Conservation (phyloP, 2,329 filamentous ascomycete species). For the Microdochium paspali region DNA sequence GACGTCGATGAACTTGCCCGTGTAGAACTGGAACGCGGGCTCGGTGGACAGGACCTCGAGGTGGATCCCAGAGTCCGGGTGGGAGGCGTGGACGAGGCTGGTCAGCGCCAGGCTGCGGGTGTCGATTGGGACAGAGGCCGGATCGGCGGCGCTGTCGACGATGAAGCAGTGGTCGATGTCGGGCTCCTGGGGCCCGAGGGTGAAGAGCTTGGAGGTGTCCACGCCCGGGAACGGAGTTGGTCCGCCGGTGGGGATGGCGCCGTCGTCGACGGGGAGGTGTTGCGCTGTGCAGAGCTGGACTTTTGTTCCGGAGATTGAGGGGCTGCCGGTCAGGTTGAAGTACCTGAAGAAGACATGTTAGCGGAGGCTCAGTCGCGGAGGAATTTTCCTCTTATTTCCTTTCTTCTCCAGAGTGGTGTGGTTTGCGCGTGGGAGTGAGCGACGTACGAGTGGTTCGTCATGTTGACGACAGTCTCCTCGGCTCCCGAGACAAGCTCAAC, state of each 20-base stretch:
- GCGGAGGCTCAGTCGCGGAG: too few species aligned
- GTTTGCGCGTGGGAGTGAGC: too few species aligned
- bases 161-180: constrained; percentile 89
- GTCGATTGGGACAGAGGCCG: constrained; percentile 52
- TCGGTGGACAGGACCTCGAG: constrained; percentile 87
- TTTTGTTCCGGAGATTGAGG: constrained; percentile 43
- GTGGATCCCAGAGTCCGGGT: constrained; percentile 66
- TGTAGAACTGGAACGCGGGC: constrained; percentile 96
- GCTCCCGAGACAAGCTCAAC: constrained; percentile 68
- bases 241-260: constrained; percentile 63
- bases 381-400: too few species aligned
- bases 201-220: constrained; percentile 58
- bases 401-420: too few species aligned
- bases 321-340: constrained; percentile 51
- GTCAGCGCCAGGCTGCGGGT: constrained; percentile 54
- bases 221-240: constrained; percentile 58
- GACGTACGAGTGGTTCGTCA: constrained; percentile 87
- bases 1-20: constrained; percentile 75
- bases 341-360: constrained; percentile 31
- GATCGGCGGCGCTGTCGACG: constrained; percentile 46
- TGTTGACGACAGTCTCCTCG: constrained; percentile 83
- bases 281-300: constrained; percentile 58
- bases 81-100: constrained; percentile 61
- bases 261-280: constrained; percentile 66
- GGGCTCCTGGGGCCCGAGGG: constrained; percentile 60